Evolutionary conservation across 1,284 basidiomycete genomes (phyloP).

Genomic region (Trametes sp.): DNA sequence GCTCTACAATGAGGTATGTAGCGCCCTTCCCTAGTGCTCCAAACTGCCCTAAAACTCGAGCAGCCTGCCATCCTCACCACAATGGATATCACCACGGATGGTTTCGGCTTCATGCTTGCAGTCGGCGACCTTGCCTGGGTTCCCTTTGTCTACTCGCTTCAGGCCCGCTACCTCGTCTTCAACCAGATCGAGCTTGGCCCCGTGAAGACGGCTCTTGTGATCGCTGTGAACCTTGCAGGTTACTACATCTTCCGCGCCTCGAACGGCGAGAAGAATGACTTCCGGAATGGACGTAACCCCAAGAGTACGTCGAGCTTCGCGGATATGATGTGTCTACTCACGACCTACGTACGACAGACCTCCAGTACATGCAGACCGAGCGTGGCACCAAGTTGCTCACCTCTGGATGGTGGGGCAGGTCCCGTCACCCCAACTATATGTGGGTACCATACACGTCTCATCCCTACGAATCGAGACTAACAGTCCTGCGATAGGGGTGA

Average conservation of each 20-base stretch:
- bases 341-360: conserved; percentile 52
- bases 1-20: conserved; percentile 85
- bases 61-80: conserved; percentile 90
- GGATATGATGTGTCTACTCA: background rate
- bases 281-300: conserved; percentile 92
- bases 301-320: conserved; percentile 67
- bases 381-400: conserved; percentile 92
- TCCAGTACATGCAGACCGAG: conserved; percentile 85
- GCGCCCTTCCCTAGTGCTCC: background rate
- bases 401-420: conserved; percentile 97
- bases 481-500: conserved; percentile 65
- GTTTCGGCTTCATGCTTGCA: conserved; percentile 98
- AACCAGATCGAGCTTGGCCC: conserved; percentile 82
- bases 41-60: background rate
- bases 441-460: too few relatives aligned
- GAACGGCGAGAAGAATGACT: conserved; percentile 96
- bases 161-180: conserved; percentile 95
- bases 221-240: conserved; percentile 77
- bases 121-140: conserved; percentile 96
- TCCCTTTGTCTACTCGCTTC: conserved; percentile 93
- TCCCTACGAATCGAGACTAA: background rate
- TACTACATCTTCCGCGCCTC: conserved; percentile 92
- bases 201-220: conserved; percentile 64
- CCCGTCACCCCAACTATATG: conserved; percentile 94
- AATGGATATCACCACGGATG: conserved; percentile 98